Percentiles rank a stretch among this genome's conserved stretches.
Conservation (phyloP, 768 basidiomycete species). For the Amylocystis lapponica region DNA sequence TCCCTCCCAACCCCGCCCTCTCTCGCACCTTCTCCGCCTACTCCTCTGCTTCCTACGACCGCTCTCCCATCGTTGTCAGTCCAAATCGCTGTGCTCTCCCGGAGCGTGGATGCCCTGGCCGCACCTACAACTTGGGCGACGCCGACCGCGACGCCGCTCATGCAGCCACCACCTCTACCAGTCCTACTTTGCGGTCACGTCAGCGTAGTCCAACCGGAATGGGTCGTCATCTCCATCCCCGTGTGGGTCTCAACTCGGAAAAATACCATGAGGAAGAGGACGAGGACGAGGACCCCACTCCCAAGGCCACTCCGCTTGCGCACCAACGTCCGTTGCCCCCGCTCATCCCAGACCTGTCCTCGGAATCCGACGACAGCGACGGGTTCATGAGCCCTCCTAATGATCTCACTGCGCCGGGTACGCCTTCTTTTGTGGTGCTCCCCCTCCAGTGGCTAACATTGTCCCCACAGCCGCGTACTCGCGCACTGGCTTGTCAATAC, state of each 20-base stretch:
- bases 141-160: slow-evolving; percentile 9
- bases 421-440: slow-evolving; percentile 2
- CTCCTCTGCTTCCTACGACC: slow-evolving; percentile 57
- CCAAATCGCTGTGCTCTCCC: slow-evolving; percentile 74
- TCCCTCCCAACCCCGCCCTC: slow-evolving; percentile 35
- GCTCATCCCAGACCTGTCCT: slow-evolving; percentile 55
- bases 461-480: slow-evolving; percentile 1
- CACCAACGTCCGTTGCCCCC: slow-evolving; percentile 32
- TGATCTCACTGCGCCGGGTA: slow-evolving; percentile 10
- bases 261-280: slow-evolving; percentile 13
- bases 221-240: slow-evolving; percentile 42
- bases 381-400: slow-evolving; percentile 36
- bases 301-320: slow-evolving; percentile 17
- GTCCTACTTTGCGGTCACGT: neutral
- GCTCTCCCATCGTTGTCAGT: slow-evolving; percentile 68
- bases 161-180: neutral
- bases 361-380: slow-evolving; percentile 59
- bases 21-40: slow-evolving; percentile 37
- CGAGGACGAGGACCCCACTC: slow-evolving; percentile 23
- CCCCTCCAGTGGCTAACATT: slow-evolving; percentile 10
- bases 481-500: neutral
- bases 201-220: slow-evolving; percentile 3
- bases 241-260: slow-evolving; percentile 23
- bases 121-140: slow-evolving; percentile 55
- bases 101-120: slow-evolving; percentile 70